These are phyloP conservation scores for Fusarium proliferatum DNA, from an alignment of 2,329 filamentous ascomycete genomes.

Conservation along the genomic window DNA sequence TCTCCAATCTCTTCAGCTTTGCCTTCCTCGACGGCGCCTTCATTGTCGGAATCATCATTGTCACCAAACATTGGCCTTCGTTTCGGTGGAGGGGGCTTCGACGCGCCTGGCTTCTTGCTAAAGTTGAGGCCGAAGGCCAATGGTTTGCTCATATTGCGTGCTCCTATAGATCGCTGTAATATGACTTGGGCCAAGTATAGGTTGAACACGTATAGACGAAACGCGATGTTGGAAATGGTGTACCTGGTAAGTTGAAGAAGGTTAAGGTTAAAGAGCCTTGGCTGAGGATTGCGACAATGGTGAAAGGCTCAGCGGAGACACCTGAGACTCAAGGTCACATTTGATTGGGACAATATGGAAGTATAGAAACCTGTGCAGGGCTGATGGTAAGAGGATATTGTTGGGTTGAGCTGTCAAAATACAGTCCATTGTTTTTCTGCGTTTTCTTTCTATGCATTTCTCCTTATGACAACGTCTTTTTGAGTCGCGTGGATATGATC, in stretches of 20 bases:
- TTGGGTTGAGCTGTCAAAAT: background rate
- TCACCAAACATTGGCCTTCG: slow-evolving; percentile 69
- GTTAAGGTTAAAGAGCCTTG: slow-evolving; percentile 14
- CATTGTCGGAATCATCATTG: slow-evolving; percentile 65
- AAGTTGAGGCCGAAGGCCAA: slow-evolving; percentile 69
- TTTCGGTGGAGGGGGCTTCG: slow-evolving; percentile 62
- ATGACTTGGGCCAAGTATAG: background rate
- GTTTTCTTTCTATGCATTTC: background rate
- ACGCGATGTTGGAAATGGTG: background rate
- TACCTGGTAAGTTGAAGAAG: background rate
- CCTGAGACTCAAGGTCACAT: background rate
- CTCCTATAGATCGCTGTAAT: background rate
- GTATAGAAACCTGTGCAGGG: background rate
- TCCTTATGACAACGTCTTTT: background rate
- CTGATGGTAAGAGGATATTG: too few species aligned
- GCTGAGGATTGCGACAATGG: background rate
- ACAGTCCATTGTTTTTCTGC: background rate
- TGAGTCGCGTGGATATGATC: background rate
- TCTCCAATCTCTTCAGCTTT: slow-evolving; percentile 72
- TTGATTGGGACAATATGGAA: background rate
- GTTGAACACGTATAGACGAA: background rate
- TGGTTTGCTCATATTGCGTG: slow-evolving; percentile 59
- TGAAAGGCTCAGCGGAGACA: background rate
- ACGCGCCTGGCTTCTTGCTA: slow-evolving; percentile 65
- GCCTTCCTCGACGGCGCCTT: slow-evolving; percentile 50